phyloP scores from a whole-genome alignment of 306 rosid species.

The Biancaea sappan region DNA sequence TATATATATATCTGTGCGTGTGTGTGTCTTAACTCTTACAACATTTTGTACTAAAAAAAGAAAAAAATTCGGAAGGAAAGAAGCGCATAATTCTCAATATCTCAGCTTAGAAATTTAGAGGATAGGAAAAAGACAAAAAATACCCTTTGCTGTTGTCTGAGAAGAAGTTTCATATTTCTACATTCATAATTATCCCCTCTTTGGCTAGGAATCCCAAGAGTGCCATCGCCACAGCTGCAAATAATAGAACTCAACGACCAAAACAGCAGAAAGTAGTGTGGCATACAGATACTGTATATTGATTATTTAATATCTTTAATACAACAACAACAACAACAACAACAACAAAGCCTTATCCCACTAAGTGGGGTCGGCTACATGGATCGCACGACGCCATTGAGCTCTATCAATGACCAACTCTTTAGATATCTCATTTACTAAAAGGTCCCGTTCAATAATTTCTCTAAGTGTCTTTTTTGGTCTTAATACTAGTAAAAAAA shows the following conservation, averaged over 20 bases:
- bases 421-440: no score
- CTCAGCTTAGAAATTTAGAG: not conserved
- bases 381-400: no score
- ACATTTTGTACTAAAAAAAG: not conserved
- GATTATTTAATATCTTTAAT: not conserved
- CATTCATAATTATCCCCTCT: slow-evolving; percentile 99
- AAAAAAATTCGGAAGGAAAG: not conserved
- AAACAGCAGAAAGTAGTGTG: slow-evolving; percentile 20
- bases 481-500: no score
- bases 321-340: no score
- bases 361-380: no score
- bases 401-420: no score
- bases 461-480: no score
- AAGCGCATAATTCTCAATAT: not conserved
- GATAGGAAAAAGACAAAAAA: slow-evolving; percentile 25
- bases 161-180: slow-evolving; percentile 99
- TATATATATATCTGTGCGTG: no score
- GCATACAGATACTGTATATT: not conserved
- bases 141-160: slow-evolving; percentile 98
- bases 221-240: slow-evolving; percentile 95
- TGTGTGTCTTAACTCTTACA: not conserved
- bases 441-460: no score
- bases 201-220: slow-evolving; percentile 94
- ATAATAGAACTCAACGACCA: slow-evolving; percentile 27
- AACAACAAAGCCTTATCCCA: no score